These are phyloP conservation scores for Saturnispora sekii DNA, from an alignment of 805 yeast genomes.

Conservation along the genomic window DNA sequence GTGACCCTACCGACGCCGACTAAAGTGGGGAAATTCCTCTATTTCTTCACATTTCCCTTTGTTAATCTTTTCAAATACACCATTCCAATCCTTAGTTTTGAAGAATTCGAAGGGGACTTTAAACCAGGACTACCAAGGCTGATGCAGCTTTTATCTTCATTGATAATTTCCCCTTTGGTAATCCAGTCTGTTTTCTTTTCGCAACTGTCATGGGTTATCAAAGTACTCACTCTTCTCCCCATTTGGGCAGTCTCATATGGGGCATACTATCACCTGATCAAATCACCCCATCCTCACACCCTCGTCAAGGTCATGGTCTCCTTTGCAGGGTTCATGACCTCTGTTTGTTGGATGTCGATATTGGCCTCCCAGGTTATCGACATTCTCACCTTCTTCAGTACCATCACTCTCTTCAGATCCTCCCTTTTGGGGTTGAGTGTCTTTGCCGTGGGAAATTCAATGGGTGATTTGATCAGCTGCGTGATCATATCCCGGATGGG, in stretches of 20 bases:
- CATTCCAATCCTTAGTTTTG: conserved; percentile 19
- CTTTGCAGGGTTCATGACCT: conserved; percentile 50
- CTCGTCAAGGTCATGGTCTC: conserved; percentile 26
- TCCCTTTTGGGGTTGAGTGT: conserved; percentile 80
- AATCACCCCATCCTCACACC: conserved; percentile 15
- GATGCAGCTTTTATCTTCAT: conserved; percentile 13
- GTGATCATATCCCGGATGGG: conserved; percentile 73
- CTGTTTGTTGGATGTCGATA: conserved; percentile 59
- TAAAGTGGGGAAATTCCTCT: conserved; percentile 8
- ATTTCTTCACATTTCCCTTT: conserved; percentile 15
- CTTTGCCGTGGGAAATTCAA: conserved; percentile 86
- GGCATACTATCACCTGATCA: conserved; percentile 16
- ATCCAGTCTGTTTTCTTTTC: conserved; percentile 17
- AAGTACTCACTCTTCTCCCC: background rate
- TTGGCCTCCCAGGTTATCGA: conserved; percentile 65
- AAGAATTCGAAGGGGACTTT: conserved; percentile 15
- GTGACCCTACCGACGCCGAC: conserved; percentile 4
- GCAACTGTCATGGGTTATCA: background rate
- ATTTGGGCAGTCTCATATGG: conserved; percentile 12
- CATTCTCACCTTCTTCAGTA: conserved; percentile 51
- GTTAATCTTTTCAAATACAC: conserved; percentile 15
- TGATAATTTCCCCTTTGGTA: conserved; percentile 17
- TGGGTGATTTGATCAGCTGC: conserved; percentile 84
- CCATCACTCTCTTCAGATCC: conserved; percentile 53
- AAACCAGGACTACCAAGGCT: conserved; percentile 17